Percentiles rank a stretch among this genome's conserved stretches.
Evolutionary conservation across 140 eudicot species (phyloP).

Genomic region (Cichorium intybus): DNA sequence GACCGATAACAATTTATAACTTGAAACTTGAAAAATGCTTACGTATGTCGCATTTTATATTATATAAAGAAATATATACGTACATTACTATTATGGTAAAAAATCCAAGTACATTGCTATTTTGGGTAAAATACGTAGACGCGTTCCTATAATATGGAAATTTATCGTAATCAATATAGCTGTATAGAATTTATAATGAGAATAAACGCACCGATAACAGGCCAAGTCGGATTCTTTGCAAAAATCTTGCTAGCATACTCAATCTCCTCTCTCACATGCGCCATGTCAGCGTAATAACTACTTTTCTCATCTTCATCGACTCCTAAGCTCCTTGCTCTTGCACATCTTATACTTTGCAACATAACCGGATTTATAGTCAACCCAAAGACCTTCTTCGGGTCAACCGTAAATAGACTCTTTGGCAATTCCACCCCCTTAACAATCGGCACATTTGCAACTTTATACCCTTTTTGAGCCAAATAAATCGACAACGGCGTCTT

Average conservation of each 20-base stretch:
- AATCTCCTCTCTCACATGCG: slow-evolving; percentile 61
- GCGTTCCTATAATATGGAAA: no score
- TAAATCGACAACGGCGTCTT: slow-evolving; percentile 94
- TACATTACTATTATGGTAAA: not conserved
- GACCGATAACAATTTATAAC: no score
- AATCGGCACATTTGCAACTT: slow-evolving; percentile 92
- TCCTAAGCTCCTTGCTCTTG: slow-evolving; percentile 87
- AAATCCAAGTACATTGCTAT: not conserved
- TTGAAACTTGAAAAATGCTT: no score
- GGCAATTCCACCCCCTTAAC: slow-evolving; percentile 76
- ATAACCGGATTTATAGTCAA: slow-evolving; percentile 82
- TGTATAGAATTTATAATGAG: no score
- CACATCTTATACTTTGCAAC: slow-evolving; percentile 69
- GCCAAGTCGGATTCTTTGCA: slow-evolving; percentile 83
- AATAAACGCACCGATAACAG: slow-evolving; percentile 65
- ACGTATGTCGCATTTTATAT: no score
- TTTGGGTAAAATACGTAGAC: no score
- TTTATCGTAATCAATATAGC: no score
- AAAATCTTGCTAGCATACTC: slow-evolving; percentile 68
- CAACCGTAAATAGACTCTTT: slow-evolving; percentile 58
- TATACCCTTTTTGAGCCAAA: slow-evolving; percentile 85
- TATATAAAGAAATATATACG: not conserved
- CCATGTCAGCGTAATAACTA: slow-evolving; percentile 80
- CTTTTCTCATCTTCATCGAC: slow-evolving; percentile 41
- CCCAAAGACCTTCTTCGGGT: slow-evolving; percentile 72